phyloP scores from a whole-genome alignment of 2,329 filamentous ascomycete species.

The Claviceps pazoutovae region DNA sequence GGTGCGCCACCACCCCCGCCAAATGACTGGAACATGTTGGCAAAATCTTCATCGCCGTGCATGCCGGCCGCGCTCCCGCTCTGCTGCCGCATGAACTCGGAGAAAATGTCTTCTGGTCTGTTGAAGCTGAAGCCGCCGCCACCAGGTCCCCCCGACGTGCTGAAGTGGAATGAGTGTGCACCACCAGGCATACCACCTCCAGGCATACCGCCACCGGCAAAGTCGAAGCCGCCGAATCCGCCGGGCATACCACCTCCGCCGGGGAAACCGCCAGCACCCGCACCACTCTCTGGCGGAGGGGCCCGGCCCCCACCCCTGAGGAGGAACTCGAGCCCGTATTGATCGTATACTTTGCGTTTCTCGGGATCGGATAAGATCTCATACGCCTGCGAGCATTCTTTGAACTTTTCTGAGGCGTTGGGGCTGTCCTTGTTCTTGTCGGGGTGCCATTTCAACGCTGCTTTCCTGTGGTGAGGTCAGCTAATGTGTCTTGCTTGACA shows the following conservation, averaged over 20 bases:
- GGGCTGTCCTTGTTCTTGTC: slow-evolving; percentile 97
- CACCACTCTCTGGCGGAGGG: slow-evolving; percentile 40
- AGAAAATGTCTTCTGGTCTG: slow-evolving; percentile 72
- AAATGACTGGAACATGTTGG: slow-evolving; percentile 42
- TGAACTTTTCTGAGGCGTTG: slow-evolving; percentile 82
- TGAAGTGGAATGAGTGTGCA: slow-evolving; percentile 50
- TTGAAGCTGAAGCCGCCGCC: slow-evolving; percentile 65
- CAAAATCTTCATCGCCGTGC: slow-evolving; percentile 30
- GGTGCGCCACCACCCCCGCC: slow-evolving; percentile 19
- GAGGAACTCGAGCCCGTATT: slow-evolving; percentile 87
- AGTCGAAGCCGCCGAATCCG: slow-evolving; percentile 38
- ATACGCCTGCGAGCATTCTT: slow-evolving; percentile 94
- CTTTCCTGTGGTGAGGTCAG: slow-evolving; percentile 45
- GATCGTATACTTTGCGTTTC: slow-evolving; percentile 90
- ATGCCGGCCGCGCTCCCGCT: slow-evolving; percentile 21
- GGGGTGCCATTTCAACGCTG: slow-evolving; percentile 82
- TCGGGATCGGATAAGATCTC: slow-evolving; percentile 95
- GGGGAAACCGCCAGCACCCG: slow-evolving; percentile 38
- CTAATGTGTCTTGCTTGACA: neutral
- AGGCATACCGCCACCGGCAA: slow-evolving; percentile 30
- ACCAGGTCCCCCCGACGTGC: slow-evolving; percentile 35
- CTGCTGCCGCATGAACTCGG: slow-evolving; percentile 55
- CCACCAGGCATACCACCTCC: slow-evolving; percentile 31
- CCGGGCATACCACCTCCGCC: slow-evolving; percentile 38
- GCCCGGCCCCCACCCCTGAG: slow-evolving; percentile 56